Percentiles rank a stretch among this genome's conserved stretches.
These are phyloP conservation scores for Cryptococcus amylolentus DNA, from an alignment of 1,284 basidiomycete species.

Conservation along the genomic window DNA sequence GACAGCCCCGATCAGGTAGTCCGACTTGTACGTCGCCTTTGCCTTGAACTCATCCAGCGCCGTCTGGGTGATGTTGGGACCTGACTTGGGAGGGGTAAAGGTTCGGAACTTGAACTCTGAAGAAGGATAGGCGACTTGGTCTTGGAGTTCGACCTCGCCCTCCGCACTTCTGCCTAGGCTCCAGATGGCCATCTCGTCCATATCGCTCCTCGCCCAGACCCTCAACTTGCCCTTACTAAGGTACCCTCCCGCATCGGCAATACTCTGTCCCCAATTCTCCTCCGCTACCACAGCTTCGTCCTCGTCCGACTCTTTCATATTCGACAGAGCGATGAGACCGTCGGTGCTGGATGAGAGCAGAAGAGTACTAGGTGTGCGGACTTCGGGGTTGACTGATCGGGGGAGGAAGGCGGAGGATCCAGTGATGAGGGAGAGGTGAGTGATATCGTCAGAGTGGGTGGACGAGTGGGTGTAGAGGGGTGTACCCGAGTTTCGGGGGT, in stretches of 20 bases:
- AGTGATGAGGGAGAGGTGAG: conserved; percentile 50
- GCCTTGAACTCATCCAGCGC: conserved; percentile 32
- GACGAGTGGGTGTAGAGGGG: conserved; percentile 51
- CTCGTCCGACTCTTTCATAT: conserved; percentile 51
- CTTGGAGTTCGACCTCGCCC: conserved; percentile 40
- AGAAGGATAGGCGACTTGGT: conserved; percentile 23
- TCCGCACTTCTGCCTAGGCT: conserved; percentile 29
- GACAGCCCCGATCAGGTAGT: conserved; percentile 46
- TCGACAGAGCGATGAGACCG: conserved; percentile 50
- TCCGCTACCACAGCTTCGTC: conserved; percentile 51
- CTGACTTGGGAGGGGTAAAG: conserved; percentile 21
- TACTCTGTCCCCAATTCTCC: conserved; percentile 47
- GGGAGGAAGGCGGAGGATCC: conserved; percentile 33
- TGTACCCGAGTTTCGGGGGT: conserved; percentile 4
- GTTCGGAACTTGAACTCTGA: conserved; percentile 36
- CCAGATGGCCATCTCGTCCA: conserved; percentile 48
- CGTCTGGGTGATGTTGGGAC: conserved; percentile 25
- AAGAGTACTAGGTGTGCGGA: conserved; percentile 29
- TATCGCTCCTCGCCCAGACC: conserved; percentile 49
- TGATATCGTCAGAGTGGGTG: conserved; percentile 55
- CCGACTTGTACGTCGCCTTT: conserved; percentile 24
- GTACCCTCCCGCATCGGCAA: conserved; percentile 40
- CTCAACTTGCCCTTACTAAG: conserved; percentile 32
- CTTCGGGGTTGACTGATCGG: conserved; percentile 15
- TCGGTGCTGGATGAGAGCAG: conserved; percentile 52